Evolutionary conservation across 2,329 filamentous ascomycete species (phyloP).

Genomic region (Cytospora piceicola): DNA sequence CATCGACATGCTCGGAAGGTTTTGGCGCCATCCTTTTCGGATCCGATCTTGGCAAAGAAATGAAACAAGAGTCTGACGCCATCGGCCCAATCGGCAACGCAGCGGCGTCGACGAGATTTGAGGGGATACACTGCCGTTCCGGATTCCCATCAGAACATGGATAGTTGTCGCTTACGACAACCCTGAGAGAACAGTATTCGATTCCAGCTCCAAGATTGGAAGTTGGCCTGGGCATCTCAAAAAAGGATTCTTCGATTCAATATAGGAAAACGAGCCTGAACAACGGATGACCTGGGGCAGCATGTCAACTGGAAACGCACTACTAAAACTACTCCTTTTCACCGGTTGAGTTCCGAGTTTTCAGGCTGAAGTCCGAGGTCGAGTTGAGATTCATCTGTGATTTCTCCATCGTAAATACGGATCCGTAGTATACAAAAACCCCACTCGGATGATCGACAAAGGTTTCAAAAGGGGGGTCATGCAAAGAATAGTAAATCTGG

Average conservation of each 20-base stretch:
- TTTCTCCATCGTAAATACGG: neutral
- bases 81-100: neutral
- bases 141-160: neutral
- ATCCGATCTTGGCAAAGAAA: neutral
- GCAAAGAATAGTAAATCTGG: neutral
- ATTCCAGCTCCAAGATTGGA: too few species aligned
- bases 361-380: neutral
- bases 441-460: neutral
- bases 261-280: neutral
- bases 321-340: neutral
- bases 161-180: neutral
- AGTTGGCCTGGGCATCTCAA: too few species aligned
- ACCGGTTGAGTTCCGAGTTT: neutral
- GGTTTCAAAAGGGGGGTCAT: constrained; percentile 26
- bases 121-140: neutral
- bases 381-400: constrained; percentile 4
- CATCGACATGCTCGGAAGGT: neutral
- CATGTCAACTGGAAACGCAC: neutral
- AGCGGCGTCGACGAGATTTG: neutral
- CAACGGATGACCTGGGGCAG: neutral
- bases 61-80: neutral
- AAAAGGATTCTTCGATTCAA: too few species aligned
- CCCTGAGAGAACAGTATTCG: too few species aligned
- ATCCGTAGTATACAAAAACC: neutral
- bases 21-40: neutral